Evolutionary conservation across 1,284 basidiomycete species (phyloP), one percentile per base, ranked within the genome.

Genomic region (Naganishia cerealis): DNA sequence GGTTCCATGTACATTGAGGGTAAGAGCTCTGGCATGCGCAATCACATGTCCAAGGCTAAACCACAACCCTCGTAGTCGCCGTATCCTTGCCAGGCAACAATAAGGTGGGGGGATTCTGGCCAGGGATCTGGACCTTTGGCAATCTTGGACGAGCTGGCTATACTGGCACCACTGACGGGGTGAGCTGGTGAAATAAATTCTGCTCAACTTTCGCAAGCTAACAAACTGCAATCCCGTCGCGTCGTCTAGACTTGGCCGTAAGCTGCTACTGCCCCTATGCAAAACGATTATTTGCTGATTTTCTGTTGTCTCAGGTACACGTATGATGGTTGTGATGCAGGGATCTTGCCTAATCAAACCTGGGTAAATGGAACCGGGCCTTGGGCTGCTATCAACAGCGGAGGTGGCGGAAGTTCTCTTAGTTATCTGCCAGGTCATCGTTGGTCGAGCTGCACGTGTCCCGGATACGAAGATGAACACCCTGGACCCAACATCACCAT

Each of bases 111-210:
- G 83, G 83, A 5, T 84, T 79, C 75, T 84, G 83, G 83, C 83
- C 83, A 29, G 81, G 81, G 70, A 71, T 81, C n/a, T 82, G 81
- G 81, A 78, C 79, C 3, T 80, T 82, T 77, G 81, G 81, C 36
- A 79, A 83, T 71, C 67, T 84, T 36, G 83, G 81, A 46, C 58
- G 83, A 70, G 78, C 82, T 0, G 80, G 82, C 29, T 81, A 81
- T 68, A 79, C 81, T 43, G 91, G 88, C 0, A 88, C 89, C 0
- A 89, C 89, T 2, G 90, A 94, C 67, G 92, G 91, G 2, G 61
- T 63, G 39, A 38, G 61, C 54, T 18, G 26, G 16, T 21, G 55
- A 10, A 50, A 24, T 24, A 24, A 33, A 53, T 26, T 13, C 36
- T 48, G 15, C 13, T 16, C 36, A 13, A 16, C 29, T 21, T 15